Conservation (phyloP, 225 moss, liverwort and hornwort genomes). For the Thuidium tamariscinum region DNA sequence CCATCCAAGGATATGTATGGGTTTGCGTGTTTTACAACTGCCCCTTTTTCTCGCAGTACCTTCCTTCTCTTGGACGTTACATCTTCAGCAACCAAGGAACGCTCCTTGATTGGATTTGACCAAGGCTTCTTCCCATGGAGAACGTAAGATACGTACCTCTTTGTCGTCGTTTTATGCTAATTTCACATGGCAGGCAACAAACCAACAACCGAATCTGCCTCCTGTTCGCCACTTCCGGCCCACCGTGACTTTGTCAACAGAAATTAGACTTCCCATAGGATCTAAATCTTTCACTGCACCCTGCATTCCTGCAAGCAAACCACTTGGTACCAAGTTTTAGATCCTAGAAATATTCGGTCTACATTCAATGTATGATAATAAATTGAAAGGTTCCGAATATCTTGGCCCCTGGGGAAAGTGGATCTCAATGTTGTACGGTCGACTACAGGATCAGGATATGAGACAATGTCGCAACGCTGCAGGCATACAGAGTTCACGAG, state of each 20-base stretch:
- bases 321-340: neutral
- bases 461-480: slow-evolving; percentile 6
- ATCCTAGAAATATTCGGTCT: neutral
- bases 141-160: neutral
- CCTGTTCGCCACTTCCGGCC: neutral
- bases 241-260: neutral
- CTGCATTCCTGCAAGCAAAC: neutral
- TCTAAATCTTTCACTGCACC: neutral
- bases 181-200: neutral
- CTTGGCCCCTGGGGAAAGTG: neutral
- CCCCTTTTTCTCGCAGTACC: neutral
- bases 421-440: neutral
- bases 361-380: neutral
- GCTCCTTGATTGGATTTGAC: neutral
- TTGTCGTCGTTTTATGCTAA: neutral
- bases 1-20: neutral
- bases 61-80: neutral
- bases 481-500: neutral
- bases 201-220: neutral
- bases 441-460: neutral
- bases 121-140: neutral
- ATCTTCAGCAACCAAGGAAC: neutral
- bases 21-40: no score
- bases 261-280: neutral
- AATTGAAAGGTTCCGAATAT: neutral